phyloP scores from a whole-genome alignment of 208 protist species.

The Polymyxa betae region DNA sequence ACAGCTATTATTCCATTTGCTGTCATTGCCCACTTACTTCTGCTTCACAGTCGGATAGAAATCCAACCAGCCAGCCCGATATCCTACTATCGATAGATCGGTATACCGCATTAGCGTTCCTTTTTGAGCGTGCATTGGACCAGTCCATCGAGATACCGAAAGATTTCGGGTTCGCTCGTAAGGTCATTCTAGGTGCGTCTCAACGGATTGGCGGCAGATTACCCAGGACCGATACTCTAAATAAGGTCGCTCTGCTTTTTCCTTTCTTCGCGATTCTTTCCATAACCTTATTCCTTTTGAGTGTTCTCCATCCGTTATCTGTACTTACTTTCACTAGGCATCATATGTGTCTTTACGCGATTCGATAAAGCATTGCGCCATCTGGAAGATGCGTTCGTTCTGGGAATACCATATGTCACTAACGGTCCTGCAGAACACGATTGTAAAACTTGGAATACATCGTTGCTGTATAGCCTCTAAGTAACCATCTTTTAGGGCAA shows the following conservation, averaged over 20 bases:
- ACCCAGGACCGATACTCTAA: not conserved
- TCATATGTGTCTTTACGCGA: not conserved
- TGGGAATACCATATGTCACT: constrained; percentile 40
- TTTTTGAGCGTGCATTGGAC: constrained; percentile 17
- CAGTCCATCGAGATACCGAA: not conserved
- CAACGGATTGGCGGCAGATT: not conserved
- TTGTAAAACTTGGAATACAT: not conserved
- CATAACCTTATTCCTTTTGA: too few species aligned
- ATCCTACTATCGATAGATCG: not conserved
- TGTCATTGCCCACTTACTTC: too few species aligned
- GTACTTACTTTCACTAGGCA: not conserved
- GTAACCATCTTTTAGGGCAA: not conserved
- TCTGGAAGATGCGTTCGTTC: constrained; percentile 11
- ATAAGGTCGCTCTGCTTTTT: too few species aligned
- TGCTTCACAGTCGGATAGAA: too few species aligned
- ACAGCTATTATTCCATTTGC: not conserved
- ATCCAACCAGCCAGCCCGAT: not conserved
- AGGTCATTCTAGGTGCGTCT: not conserved
- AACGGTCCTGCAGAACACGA: not conserved
- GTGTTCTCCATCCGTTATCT: not conserved
- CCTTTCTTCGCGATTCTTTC: too few species aligned
- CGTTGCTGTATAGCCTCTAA: not conserved
- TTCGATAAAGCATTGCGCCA: constrained; percentile 26
- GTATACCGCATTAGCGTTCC: constrained; percentile 28
- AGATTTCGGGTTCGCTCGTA: constrained; percentile 11